Base-by-base conservation (phyloP, 352 stramenopile species). In the Peronospora destructor region DNA sequence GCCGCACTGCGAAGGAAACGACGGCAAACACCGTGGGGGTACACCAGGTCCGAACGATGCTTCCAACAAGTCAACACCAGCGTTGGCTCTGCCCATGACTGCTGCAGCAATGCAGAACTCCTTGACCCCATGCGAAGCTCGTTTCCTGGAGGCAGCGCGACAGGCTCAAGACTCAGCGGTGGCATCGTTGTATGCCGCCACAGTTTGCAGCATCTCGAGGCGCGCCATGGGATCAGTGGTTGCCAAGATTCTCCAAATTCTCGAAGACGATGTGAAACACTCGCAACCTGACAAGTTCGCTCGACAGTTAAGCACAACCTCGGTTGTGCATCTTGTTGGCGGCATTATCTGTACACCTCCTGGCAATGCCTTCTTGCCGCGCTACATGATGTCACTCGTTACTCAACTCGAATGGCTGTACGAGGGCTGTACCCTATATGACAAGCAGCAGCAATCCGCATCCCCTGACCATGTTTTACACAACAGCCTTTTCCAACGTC, bases 341-440 rank as follows among this genome's bases (percentile, higher is more conserved):
- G 69, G 73, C 9, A 87, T 91, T 38, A 90, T 94, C 62, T 83
- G 74, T 47, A 85, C 76, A 3, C 65, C 67, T 12, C 61, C 71
- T 6, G 83, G 76, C 7, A 73, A 74, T 4, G 71, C 79, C 3
- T 90, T 91, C 55, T 53, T 94, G 40, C 80, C 78, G 11, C 73
- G 77, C n/a, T 91, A 89, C 67, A 86, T 94, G 69, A 89, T 89
- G 73, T 94, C 83, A 6, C 48, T 94, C n/a, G 77, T 76, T 7
- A 53, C 59, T 30, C 83, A 94, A 47, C 47, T 91, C 7, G 83
- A 91, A 52, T 84, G 56, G 61, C 57, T 94, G 0, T 84, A 80
- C 25, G 73, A 87, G 23, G 76, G 66, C 4, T 86, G 75, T 52
- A 62, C 49, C 4, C 55, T 75, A 8, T 82, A 73, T 43, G 76